phyloP scores from a whole-genome alignment of 176 grass and related monocot species.

The Oryza longistaminata region DNA sequence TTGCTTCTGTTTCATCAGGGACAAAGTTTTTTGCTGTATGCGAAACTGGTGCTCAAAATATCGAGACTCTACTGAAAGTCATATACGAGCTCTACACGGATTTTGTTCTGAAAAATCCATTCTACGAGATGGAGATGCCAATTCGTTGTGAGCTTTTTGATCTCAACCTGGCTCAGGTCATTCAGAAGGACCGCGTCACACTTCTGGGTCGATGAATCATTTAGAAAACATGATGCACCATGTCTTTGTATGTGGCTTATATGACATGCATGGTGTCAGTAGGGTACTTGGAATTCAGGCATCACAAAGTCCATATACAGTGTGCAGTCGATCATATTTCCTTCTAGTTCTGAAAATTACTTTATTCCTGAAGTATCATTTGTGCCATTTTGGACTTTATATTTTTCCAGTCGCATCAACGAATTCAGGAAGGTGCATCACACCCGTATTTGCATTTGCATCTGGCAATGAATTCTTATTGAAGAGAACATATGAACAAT shows the following conservation, averaged over 20 bases:
- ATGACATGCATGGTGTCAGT: slow-evolving; percentile 84
- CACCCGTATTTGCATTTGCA: neutral
- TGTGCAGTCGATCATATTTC: neutral
- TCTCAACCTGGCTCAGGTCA: slow-evolving; percentile 76
- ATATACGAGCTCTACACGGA: slow-evolving; percentile 90
- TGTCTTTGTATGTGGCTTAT: slow-evolving; percentile 51
- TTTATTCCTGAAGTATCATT: neutral
- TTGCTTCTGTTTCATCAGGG: slow-evolving; percentile 45
- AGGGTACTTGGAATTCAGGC: slow-evolving; percentile 92
- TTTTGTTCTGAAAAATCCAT: slow-evolving; percentile 93
- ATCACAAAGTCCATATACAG: neutral
- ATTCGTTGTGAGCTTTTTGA: slow-evolving; percentile 96
- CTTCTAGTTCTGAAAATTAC: neutral
- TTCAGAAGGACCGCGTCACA: slow-evolving; percentile 85
- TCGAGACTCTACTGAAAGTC: slow-evolving; percentile 76
- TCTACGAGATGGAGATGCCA: slow-evolving; percentile 99
- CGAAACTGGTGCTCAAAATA: slow-evolving; percentile 65
- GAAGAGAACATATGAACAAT: neutral
- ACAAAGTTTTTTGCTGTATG: slow-evolving; percentile 97
- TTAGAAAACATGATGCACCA: neutral
- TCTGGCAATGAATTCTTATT: neutral
- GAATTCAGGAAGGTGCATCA: neutral
- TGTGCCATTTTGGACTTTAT: neutral
- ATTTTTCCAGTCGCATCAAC: no score
- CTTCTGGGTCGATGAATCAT: slow-evolving; percentile 70